These are phyloP conservation scores for Pythium grandisporangium DNA, from an alignment of 352 stramenopile genomes.

Conservation along the genomic window DNA sequence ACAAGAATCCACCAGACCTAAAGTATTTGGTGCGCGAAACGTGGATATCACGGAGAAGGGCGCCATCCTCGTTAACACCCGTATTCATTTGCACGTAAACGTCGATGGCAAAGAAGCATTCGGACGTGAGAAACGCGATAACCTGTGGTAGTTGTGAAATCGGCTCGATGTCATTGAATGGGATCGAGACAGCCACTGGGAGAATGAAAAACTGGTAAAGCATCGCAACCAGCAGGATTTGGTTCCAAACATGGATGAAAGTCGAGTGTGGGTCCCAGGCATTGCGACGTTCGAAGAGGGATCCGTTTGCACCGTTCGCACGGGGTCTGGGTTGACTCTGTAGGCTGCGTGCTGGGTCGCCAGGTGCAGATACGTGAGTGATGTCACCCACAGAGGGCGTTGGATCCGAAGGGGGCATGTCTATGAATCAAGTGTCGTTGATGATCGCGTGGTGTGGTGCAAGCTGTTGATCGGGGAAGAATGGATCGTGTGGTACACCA, in stretches of 20 bases:
- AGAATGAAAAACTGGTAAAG: conserved; percentile 41
- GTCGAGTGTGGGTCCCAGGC: conserved; percentile 40
- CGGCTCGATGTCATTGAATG: background rate
- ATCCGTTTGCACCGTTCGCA: too few relatives aligned
- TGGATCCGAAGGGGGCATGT: too few relatives aligned
- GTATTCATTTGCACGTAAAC: conserved; percentile 52
- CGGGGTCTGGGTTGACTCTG: too few relatives aligned
- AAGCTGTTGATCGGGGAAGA: too few relatives aligned
- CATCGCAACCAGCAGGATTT: conserved; percentile 29
- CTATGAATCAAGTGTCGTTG: too few relatives aligned
- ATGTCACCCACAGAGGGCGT: too few relatives aligned
- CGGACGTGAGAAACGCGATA: conserved; percentile 25
- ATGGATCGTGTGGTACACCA: too few relatives aligned
- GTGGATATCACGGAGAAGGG: conserved; percentile 27
- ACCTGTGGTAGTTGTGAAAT: conserved; percentile 3
- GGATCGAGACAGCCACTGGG: conserved; percentile 28
- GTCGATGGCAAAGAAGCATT: conserved; percentile 40
- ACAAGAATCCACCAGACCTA: conserved; percentile 23
- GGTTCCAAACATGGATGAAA: conserved; percentile 35
- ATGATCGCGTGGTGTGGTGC: too few relatives aligned
- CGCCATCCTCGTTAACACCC: conserved; percentile 46
- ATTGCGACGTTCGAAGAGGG: conserved; percentile 27
- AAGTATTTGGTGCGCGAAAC: conserved; percentile 33
- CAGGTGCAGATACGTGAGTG: too few relatives aligned
- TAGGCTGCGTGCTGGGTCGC: too few relatives aligned